Conservation (phyloP, 129 eudicot genomes). For the Kitagawia praeruptora region DNA sequence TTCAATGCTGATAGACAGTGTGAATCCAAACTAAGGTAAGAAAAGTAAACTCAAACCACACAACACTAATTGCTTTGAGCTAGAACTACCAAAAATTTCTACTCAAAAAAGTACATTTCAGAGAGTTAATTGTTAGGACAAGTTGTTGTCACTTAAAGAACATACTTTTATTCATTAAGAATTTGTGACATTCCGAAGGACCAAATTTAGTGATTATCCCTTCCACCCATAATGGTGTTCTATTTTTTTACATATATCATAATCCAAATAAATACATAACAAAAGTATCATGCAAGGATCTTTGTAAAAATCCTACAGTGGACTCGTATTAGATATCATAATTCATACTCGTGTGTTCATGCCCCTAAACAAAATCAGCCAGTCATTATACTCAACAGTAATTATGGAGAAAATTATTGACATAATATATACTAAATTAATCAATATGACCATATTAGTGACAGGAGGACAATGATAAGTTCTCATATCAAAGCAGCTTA, state of each 20-base stretch:
- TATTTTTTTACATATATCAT: background rate
- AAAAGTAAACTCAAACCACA: background rate
- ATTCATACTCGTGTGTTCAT: background rate
- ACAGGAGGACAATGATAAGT: background rate
- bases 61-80: background rate
- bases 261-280: background rate
- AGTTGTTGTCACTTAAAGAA: background rate
- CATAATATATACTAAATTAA: background rate
- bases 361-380: background rate
- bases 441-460: background rate
- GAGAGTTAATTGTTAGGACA: background rate
- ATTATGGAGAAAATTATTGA: background rate
- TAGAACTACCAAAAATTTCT: background rate
- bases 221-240: background rate
- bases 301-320: background rate
- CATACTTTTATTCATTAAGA: background rate
- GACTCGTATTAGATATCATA: background rate
- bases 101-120: background rate
- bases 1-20: constrained; percentile 61
- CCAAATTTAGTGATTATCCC: background rate
- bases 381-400: background rate
- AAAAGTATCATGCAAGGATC: background rate
- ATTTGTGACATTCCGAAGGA: background rate
- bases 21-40: constrained; percentile 3
- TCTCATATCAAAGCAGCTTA: background rate